Evolutionary conservation across 129 eudicot species (phyloP).

Genomic region (Deinandra increscens): DNA sequence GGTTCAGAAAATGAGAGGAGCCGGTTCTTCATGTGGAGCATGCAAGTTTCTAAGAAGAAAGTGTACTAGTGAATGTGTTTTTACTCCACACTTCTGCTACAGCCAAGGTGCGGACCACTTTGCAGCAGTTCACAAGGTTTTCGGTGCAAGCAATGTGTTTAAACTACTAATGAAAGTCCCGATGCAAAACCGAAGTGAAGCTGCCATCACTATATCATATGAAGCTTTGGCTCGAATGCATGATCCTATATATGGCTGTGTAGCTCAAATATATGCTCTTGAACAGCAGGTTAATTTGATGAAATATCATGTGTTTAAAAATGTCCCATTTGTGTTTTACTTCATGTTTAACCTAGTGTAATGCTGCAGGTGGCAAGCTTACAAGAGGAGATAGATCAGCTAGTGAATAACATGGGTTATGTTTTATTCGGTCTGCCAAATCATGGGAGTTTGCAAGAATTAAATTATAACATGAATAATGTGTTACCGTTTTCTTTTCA

Average conservation of each 20-base stretch:
- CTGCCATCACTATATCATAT: constrained; percentile 62
- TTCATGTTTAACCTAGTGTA: not conserved
- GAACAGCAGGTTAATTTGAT: no score
- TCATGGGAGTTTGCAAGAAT: constrained; percentile 26
- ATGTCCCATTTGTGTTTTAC: no score
- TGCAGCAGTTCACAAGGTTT: constrained; percentile 83
- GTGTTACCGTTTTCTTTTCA: constrained; percentile 27
- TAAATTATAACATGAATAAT: constrained; percentile 12
- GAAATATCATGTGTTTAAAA: no score
- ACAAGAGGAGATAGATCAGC: constrained; percentile 68
- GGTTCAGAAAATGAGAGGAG: constrained; percentile 50
- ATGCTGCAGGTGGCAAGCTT: constrained; percentile 61
- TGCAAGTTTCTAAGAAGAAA: constrained; percentile 85
- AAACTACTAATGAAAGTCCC: constrained; percentile 67
- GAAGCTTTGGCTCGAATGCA: constrained; percentile 86
- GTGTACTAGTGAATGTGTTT: constrained; percentile 66
- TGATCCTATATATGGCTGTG: constrained; percentile 85
- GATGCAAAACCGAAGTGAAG: constrained; percentile 54
- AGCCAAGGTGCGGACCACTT: constrained; percentile 62
- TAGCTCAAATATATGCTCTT: constrained; percentile 73
- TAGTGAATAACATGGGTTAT: constrained; percentile 47
- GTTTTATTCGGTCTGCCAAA: constrained; percentile 27
- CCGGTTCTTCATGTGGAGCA: constrained; percentile 90
- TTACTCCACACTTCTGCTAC: constrained; percentile 71
- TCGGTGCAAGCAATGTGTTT: constrained; percentile 90